Percentiles rank a stretch among this genome's conserved stretches.
Conservation (phyloP, 192 early-diverging fungal species). For the Diversispora eburnea region DNA sequence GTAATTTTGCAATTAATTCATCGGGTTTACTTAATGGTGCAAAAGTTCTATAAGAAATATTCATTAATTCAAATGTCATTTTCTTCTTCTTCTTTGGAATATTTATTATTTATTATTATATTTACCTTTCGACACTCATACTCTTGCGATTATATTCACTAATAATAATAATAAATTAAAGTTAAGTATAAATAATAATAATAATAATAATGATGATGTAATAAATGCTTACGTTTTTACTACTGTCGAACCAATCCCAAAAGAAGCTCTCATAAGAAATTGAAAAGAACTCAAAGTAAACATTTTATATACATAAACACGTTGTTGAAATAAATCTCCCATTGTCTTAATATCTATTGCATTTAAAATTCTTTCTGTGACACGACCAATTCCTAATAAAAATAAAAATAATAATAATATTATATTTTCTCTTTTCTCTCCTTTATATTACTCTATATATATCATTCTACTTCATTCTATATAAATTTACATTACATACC, state of each 20-base stretch:
- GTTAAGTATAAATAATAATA: neutral
- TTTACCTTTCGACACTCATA: too few species aligned
- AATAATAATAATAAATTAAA: neutral
- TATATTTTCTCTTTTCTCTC: neutral
- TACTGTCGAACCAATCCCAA: slow-evolving; percentile 47
- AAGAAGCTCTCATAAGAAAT: slow-evolving; percentile 41
- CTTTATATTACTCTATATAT: too few species aligned
- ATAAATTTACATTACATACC: slow-evolving; percentile 32
- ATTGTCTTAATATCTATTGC: slow-evolving; percentile 53
- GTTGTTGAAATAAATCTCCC: slow-evolving; percentile 41
- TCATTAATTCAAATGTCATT: neutral
- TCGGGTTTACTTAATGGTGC: slow-evolving; percentile 34
- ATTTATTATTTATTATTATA: neutral
- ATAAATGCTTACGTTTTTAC: slow-evolving; percentile 29
- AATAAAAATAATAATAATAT: neutral
- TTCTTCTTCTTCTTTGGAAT: slow-evolving; percentile 22
- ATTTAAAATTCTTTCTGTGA: slow-evolving; percentile 52
- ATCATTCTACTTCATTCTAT: too few species aligned
- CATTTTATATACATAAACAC: slow-evolving; percentile 44
- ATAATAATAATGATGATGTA: neutral
- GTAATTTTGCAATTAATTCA: slow-evolving; percentile 40
- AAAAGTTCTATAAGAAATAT: slow-evolving; percentile 41
- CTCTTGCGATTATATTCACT: neutral
- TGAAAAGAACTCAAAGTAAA: slow-evolving; percentile 43
- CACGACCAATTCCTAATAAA: slow-evolving; percentile 37